Base-by-base conservation (phyloP, 768 basidiomycete species). In the Rubroboletus pulcherrimus region DNA sequence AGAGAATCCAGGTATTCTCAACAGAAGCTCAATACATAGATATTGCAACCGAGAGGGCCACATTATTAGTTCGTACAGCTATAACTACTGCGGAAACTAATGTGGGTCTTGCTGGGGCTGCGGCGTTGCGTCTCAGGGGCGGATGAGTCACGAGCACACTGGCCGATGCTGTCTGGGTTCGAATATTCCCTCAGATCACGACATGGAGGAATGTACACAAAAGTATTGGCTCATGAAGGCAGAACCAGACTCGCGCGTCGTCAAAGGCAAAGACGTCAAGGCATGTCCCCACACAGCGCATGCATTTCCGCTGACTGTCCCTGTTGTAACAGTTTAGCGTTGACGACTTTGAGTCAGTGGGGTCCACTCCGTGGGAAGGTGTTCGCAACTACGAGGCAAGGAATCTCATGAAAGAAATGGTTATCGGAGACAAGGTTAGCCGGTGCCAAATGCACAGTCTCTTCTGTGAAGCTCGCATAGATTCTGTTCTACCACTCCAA, bases 231-330 rank as follows among this genome's bases (percentile, higher is more conserved):
- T 93, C 24, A 80, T 91, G 71, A 93, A 93, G 70, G 91, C 91
- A 4, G 91, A 93, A 68, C 91, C 91, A 9, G 86, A 93, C 57
- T 82, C 89, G 15, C 85, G 91, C 52, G 65, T 92, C 44, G 88
- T 90, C 41, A 93, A 91, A 69, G 91, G 91, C 42, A 89, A 86
- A 62, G 91, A 94, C 59, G 89, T 94, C 60, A 92, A 89, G 79
- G 91, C 77, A 60, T 44, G 71, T 51, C 40, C 33, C 21, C 50
- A n/a, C 35, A 15, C 17, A 15, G 31, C 14, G 11, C 35, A 19
- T 35, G 31, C 33, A 37, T 19, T 3, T 7, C 26, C 33, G 24
- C 48, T 51, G 30, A 57, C 26, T 5, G 35, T 42, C 42, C 54
- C 29, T 54, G 15, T 21, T 53, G 37, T 7, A n/a, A 54, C 62